Conservation (phyloP, 108 stramenopile genomes). For the Skeletonema menzelii region DNA sequence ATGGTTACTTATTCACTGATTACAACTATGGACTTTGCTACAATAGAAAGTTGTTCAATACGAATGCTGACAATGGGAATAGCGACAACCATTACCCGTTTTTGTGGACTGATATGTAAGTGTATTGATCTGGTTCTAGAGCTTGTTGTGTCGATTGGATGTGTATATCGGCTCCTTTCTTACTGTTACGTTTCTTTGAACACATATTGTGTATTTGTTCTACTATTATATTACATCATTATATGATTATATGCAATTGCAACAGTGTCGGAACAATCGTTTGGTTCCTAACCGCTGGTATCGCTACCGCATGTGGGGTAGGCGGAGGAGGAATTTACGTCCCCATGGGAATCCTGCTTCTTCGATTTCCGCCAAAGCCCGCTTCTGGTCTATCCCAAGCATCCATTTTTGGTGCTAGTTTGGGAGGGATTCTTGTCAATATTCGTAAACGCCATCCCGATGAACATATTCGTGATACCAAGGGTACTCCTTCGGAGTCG, state of each 20-base stretch:
- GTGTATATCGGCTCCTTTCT: neutral
- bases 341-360: constrained; percentile 64
- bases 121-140: neutral
- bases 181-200: neutral
- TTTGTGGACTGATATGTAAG: constrained; percentile 62
- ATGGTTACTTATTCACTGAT: constrained; percentile 48
- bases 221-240: too few species aligned
- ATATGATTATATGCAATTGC: too few species aligned
- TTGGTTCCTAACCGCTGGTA: constrained; percentile 61
- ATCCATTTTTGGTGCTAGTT: constrained; percentile 63
- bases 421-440: constrained; percentile 66
- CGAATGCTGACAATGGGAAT: constrained; percentile 28
- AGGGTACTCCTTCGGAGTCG: constrained; percentile 7
- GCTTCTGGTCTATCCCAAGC: constrained; percentile 64
- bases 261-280: constrained; percentile 54
- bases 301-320: constrained; percentile 71
- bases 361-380: constrained; percentile 65
- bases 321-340: constrained; percentile 80
- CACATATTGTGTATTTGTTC: neutral
- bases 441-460: constrained; percentile 55
- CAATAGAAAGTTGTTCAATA: constrained; percentile 54
- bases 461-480: constrained; percentile 26
- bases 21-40: constrained; percentile 45
- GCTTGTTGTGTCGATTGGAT: neutral
- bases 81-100: constrained; percentile 53